Percentiles rank a stretch among this genome's conserved stretches.
These are phyloP conservation scores for Aspergillus sp. DNA, from an alignment of 2,329 filamentous ascomycete species.

Conservation along the genomic window DNA sequence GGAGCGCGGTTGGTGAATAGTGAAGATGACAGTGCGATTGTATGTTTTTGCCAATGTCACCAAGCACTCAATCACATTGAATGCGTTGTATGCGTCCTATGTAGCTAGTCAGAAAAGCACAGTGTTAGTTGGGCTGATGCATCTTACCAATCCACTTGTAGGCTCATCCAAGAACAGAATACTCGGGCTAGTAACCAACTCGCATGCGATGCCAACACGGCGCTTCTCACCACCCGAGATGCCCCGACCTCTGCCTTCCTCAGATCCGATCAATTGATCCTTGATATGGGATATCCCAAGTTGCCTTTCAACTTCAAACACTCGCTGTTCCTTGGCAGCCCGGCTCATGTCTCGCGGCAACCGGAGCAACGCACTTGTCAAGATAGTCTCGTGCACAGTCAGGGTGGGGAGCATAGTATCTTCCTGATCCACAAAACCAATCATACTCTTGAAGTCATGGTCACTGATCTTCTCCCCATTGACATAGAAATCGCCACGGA, in stretches of 20 bases:
- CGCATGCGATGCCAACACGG: constrained; percentile 93
- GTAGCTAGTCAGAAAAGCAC: constrained; percentile 11
- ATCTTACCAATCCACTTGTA: constrained; percentile 73
- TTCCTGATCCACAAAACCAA: constrained; percentile 97
- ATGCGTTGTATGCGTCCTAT: constrained; percentile 89
- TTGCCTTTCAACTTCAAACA: constrained; percentile 91
- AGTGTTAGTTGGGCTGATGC: too few relatives aligned
- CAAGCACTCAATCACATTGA: constrained; percentile 95
- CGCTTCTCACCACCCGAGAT: constrained; percentile 97
- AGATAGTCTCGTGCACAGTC: constrained; percentile 96
- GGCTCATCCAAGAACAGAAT: constrained; percentile 97
- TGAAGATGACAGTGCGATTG: constrained; percentile 96
- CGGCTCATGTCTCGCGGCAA: constrained; percentile 90
- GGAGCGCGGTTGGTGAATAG: constrained; percentile 95
- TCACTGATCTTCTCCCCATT: constrained; percentile 90
- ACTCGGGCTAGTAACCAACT: constrained; percentile 94
- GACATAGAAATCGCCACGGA: constrained; percentile 81
- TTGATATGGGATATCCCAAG: constrained; percentile 93
- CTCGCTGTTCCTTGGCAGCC: constrained; percentile 83
- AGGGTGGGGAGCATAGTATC: constrained; percentile 95
- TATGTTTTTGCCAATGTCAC: constrained; percentile 94
- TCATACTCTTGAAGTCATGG: constrained; percentile 82
- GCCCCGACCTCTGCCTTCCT: constrained; percentile 89
- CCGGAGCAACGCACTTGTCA: constrained; percentile 87
- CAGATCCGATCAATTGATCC: constrained; percentile 92